Base-by-base conservation (phyloP, 1,139 yeast species). In the Pichiaceae sp. region DNA sequence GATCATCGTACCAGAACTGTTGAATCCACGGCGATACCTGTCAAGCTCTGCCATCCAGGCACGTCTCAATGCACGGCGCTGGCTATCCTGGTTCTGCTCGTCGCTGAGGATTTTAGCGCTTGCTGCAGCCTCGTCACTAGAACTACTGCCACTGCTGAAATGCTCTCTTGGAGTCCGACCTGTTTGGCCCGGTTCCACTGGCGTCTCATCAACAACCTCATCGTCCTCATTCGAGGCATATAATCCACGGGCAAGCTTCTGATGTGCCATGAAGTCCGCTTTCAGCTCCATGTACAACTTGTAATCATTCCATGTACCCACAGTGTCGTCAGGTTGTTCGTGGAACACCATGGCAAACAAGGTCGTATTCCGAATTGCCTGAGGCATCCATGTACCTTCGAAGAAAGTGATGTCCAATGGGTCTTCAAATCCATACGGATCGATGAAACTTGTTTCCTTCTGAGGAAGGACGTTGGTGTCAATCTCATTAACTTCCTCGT, bases 311-410 rank as follows among this genome's bases (percentile, higher is more conserved):
- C 99, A 93, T 0, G 91, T 73, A 17, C 70, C 68, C 12, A 91
- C 97, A 14, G 73, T 68, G 54, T 91, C 86, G 57, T 93, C 98
- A 0, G 99, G 99, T 56, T 91, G 97, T 45, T 87, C 78, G 46
- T 89, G 91, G 69, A 93, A 93, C 3, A 91, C 86, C 59, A 81
- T 68, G 42, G 96, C 69, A 62, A 73, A 93, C 6, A 91, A 64
- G 42, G 75, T 70, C 0, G 97, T 87, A 53, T 93, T 93, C 48
- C 89, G 70, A 41, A 82, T 66, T 0, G 98, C 97, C 53, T 75
- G 77, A 9, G 83, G 80, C 51, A 70, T 74, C 96, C 96, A 91
- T n/a, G 80, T 59, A 47, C 86, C 95, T 49, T 83, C 91, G 53
- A 78, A 85, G 54, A 93, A 91, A 4, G 72, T 74, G 9, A 74